phyloP scores from a whole-genome alignment of 2,329 filamentous ascomycete genomes.

The Clonostachys solani region DNA sequence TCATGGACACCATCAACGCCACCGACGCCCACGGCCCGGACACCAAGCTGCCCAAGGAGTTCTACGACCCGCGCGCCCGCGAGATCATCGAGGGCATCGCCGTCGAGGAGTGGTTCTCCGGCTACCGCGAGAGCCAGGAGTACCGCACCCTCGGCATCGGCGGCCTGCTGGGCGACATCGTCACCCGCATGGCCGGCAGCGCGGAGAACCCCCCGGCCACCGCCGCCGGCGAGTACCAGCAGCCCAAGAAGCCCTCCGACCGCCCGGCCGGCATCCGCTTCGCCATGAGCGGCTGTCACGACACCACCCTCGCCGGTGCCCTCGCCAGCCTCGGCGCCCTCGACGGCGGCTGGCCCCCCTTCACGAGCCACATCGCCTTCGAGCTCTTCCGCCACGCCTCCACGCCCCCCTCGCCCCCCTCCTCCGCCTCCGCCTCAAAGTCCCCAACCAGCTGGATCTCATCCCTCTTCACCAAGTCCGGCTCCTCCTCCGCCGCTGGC shows the following conservation, averaged over 20 bases:
- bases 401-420: conserved; percentile 14
- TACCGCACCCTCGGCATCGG: conserved; percentile 91
- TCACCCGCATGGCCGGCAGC: conserved; percentile 67
- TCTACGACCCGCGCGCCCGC: conserved; percentile 74
- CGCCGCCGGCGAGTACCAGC: conserved; percentile 47
- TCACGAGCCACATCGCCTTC: conserved; percentile 86
- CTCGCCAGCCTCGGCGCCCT: conserved; percentile 78
- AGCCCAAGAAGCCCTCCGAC: neutral
- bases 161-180: conserved; percentile 76
- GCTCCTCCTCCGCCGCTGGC: conserved; percentile 23
- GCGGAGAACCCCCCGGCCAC: conserved; percentile 45
- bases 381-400: conserved; percentile 71
- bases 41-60: conserved; percentile 76
- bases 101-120: conserved; percentile 89
- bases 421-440: conserved; percentile 6
- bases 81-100: conserved; percentile 70
- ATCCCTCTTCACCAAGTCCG: conserved; percentile 11
- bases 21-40: conserved; percentile 73
- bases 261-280: conserved; percentile 52
- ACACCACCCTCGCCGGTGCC: conserved; percentile 83
- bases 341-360: conserved; percentile 78
- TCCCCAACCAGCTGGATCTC: conserved; percentile 12
- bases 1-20: conserved; percentile 92
- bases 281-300: conserved; percentile 81
- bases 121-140: conserved; percentile 79